These are phyloP conservation scores for Sporisorium reilianum DNA, from an alignment of 1,284 basidiomycete species.

Conservation along the genomic window DNA sequence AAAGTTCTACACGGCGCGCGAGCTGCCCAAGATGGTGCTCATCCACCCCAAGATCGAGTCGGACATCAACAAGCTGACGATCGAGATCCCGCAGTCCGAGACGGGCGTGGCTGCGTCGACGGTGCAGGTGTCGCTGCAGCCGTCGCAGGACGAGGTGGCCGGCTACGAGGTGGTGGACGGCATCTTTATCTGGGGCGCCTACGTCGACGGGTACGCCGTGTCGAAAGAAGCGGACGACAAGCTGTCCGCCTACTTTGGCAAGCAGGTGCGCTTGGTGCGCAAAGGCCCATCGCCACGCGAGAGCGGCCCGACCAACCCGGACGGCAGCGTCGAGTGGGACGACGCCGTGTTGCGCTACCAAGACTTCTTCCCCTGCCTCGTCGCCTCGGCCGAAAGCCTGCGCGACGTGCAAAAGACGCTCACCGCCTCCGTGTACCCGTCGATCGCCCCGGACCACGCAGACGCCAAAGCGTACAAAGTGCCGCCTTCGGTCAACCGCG, in stretches of 20 bases:
- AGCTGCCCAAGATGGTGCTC: slow-evolving; percentile 62
- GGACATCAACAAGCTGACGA: slow-evolving; percentile 38
- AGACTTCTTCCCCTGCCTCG: slow-evolving; percentile 60
- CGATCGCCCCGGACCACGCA: background rate
- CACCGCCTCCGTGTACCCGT: slow-evolving; percentile 52
- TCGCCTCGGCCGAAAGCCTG: slow-evolving; percentile 53
- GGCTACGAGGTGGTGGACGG: slow-evolving; percentile 53
- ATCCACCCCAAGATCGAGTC: slow-evolving; percentile 54
- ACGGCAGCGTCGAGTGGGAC: slow-evolving; percentile 42
- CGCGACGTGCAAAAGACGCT: slow-evolving; percentile 57
- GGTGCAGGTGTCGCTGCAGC: slow-evolving; percentile 49
- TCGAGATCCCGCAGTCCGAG: slow-evolving; percentile 56
- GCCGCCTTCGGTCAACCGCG: slow-evolving; percentile 43
- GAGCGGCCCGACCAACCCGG: slow-evolving; percentile 38
- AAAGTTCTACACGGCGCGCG: slow-evolving; percentile 61
- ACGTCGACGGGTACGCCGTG: slow-evolving; percentile 61
- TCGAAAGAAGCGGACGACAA: slow-evolving; percentile 56
- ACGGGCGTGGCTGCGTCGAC: slow-evolving; percentile 30
- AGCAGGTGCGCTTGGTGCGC: slow-evolving; percentile 54
- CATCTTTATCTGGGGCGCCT: slow-evolving; percentile 56
- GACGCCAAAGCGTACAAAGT: slow-evolving; percentile 40
- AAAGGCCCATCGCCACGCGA: slow-evolving; percentile 52
- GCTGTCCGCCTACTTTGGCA: slow-evolving; percentile 58
- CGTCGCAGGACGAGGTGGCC: slow-evolving; percentile 29
- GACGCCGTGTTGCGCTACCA: slow-evolving; percentile 45